Evolutionary conservation across 768 basidiomycete species (phyloP), one percentile per base, ranked within the genome.

Genomic region (Auriculariales sp.): DNA sequence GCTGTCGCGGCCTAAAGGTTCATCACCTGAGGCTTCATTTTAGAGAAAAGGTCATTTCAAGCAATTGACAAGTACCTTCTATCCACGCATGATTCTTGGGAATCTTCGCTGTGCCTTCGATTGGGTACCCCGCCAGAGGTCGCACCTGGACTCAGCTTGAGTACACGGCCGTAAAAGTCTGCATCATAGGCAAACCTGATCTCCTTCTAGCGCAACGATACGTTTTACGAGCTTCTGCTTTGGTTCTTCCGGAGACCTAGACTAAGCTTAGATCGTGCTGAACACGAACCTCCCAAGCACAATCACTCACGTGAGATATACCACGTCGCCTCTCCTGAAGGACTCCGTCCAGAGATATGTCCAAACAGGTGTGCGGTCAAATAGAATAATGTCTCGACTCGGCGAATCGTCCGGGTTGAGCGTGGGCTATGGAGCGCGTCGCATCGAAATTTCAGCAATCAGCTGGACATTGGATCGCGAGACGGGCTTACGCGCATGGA

Each of bases 81-180:
- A 86, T 71, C 84, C 84, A 87, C 33, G 78, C 68, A 52, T 84
- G 78, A 1, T 81, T 81, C 56, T 64, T 52, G 3, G 83, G 83
- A 30, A 87, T 62, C 25, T 52, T 58, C 6, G 79, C 73, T 51
- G 75, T 7, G 7, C 31, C 68, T 3, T 65, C 49, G 17, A 75
- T 70, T 1, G 77, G 77, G 56, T 78, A 81, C 3, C 83, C 82
- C 19, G 82, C 76, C n/a, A 83, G 65, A 3, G 84, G 82, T 55
- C 72, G 71, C 0, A 87, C 59, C 64, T 65, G 31, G 17, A 48
- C 31, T 10, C 30, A 17, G 22, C 34, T 22, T 4, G 19, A 25
- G 4, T 14, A 28, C 28, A 29, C 17, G 28, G 22, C 14, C 14
- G 22, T 24, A 7, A 48, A 0, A 34, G 25, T 49, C 4, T 19